Base-by-base conservation (phyloP, 2,329 filamentous ascomycete species). In the Thielaviopsis ethacetica region DNA sequence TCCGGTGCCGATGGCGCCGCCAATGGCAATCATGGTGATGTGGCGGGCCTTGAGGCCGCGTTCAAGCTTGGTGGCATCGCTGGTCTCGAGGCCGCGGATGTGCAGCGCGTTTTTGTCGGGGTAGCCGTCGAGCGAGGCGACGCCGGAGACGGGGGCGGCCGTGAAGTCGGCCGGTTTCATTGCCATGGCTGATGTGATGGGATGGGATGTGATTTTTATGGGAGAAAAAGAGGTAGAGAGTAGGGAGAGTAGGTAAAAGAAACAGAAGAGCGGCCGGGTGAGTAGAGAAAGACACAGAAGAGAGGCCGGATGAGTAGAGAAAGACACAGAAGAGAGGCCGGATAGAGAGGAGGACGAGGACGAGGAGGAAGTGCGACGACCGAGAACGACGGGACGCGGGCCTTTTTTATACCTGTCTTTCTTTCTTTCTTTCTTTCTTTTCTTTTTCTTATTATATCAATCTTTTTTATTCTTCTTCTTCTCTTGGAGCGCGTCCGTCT, bases 1-100 rank as follows among this genome's bases (percentile, higher is more conserved):
- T 68, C 85, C 85, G 57, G 84, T 88, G 59, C 81, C 85, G 61
- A 88, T 82, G 62, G 85, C 84, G 68, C 86, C 86, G 66, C 85
- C 85, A 61, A 88, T 85, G 64, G 85, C 85, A 70, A 79, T 78
- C 76, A 79, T 79, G 66, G 74, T 77, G 66, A 79, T 78, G 68
- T 79, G 76, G 10, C 76, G 75, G 21, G 76, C 74, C 67, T 77
- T 75, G 64, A 79, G 75, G 24, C 75, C 76, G n/a, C 75, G 73
- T 61, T 77, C 75, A 59, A 79, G 72, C 63, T 69, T 68, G 54
- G 75, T 77, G 62, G 76, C 73, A 30, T 70, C 66, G 56, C 71
- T 72, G 17, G 75, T 78, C 71, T 78, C 75, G 62, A 77, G 67
- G 63, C 75, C 76, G 53, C 72, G 71, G 63, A 77, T 72, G 62